phyloP scores from a whole-genome alignment of 2,329 filamentous ascomycete genomes.

The Hypoxylon sp. region DNA sequence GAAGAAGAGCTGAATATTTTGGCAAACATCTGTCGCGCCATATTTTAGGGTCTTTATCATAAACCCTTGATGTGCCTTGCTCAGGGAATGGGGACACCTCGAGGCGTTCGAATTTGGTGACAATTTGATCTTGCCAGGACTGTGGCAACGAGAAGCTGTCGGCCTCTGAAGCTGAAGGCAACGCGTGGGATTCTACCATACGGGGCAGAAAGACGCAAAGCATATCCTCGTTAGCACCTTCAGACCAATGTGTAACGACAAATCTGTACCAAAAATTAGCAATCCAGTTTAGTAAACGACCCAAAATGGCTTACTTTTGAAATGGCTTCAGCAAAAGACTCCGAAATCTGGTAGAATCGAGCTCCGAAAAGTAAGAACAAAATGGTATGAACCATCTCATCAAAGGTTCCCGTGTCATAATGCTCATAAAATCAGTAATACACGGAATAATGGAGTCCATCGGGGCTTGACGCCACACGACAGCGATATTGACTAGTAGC shows the following conservation, averaged over 20 bases:
- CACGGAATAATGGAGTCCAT: conserved; percentile 82
- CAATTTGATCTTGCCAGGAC: conserved; percentile 80
- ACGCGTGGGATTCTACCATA: conserved; percentile 68
- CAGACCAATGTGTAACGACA: conserved; percentile 79
- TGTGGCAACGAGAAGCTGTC: conserved; percentile 71
- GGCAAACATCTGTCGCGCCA: conserved; percentile 75
- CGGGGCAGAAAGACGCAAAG: conserved; percentile 77
- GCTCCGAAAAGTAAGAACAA: conserved; percentile 82
- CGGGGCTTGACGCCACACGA: conserved; percentile 80
- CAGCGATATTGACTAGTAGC: conserved; percentile 70
- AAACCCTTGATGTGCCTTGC: conserved; percentile 62
- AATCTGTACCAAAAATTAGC: conserved; percentile 70
- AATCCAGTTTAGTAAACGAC: background rate
- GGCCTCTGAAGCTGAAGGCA: conserved; percentile 66
- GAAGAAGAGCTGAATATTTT: conserved; percentile 76
- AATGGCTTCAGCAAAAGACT: conserved; percentile 84
- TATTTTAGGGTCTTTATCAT: conserved; percentile 71
- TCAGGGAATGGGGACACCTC: conserved; percentile 75
- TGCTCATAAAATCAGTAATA: conserved; percentile 74
- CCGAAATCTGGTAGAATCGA: conserved; percentile 80
- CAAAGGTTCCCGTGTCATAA: conserved; percentile 74
- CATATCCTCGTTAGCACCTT: conserved; percentile 73
- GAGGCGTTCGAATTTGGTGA: conserved; percentile 75
- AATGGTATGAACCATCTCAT: conserved; percentile 84
- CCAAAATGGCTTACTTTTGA: conserved; percentile 72